Evolutionary conservation across 148 eudicot genomes (phyloP).

Genomic region (Vaccinium macrocarpon): DNA sequence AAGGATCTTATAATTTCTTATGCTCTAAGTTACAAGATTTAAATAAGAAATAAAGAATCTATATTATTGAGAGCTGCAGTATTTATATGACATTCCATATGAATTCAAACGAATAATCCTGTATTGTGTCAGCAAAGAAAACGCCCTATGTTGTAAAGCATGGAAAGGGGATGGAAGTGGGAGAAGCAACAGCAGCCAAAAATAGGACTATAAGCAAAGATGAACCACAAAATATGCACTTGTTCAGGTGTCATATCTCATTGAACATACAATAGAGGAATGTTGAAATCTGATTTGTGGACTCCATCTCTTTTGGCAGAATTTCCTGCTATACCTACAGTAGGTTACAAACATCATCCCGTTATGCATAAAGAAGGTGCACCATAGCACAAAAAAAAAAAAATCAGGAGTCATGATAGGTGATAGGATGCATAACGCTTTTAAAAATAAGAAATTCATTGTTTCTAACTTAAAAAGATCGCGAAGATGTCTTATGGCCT

Average conservation of each 20-base stretch:
- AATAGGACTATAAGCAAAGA: background rate
- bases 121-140: background rate
- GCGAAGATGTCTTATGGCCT: background rate
- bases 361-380: background rate
- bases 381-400: background rate
- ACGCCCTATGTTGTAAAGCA: background rate
- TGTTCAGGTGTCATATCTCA: background rate
- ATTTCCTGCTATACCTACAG: background rate
- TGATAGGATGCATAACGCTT: background rate
- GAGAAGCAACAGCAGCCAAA: background rate
- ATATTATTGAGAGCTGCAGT: background rate
- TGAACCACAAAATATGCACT: background rate
- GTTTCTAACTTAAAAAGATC: background rate
- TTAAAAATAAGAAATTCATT: background rate
- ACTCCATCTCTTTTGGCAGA: background rate
- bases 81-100: background rate
- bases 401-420: background rate
- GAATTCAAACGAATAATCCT: background rate
- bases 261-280: background rate
- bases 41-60: background rate
- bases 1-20: background rate
- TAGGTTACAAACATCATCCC: slow-evolving; percentile 7
- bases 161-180: background rate
- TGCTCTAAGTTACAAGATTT: background rate
- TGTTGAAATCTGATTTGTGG: background rate